Evolutionary conservation across 2,329 filamentous ascomycete genomes (phyloP).

Genomic region (Celoporthe dispersa): DNA sequence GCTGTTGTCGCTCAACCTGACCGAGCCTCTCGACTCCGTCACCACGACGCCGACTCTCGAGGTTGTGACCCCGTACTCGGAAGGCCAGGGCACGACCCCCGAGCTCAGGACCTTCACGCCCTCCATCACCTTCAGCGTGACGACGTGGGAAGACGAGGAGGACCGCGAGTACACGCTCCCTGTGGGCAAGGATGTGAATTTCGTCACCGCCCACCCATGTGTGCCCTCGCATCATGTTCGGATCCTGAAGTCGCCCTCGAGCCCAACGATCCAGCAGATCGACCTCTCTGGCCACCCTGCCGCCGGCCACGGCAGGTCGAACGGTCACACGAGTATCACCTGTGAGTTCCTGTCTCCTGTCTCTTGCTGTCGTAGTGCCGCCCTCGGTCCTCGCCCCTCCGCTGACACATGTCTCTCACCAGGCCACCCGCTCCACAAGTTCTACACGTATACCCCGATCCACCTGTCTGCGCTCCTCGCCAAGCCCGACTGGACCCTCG

Average conservation of each 20-base stretch:
- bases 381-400: neutral
- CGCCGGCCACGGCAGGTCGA: constrained; percentile 45
- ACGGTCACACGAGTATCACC: constrained; percentile 52
- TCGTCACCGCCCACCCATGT: constrained; percentile 70
- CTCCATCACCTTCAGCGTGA: constrained; percentile 46
- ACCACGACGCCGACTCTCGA: constrained; percentile 50
- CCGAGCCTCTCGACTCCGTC: constrained; percentile 48
- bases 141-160: constrained; percentile 46
- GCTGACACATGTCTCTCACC: neutral
- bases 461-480: constrained; percentile 62
- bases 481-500: constrained; percentile 50
- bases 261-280: constrained; percentile 62
- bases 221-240: constrained; percentile 60
- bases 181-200: constrained; percentile 63
- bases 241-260: constrained; percentile 63
- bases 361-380: neutral
- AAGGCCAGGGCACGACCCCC: constrained; percentile 37
- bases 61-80: constrained; percentile 42
- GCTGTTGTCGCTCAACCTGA: constrained; percentile 56
- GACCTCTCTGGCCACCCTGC: constrained; percentile 52
- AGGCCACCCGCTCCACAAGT: constrained; percentile 69
- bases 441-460: constrained; percentile 62
- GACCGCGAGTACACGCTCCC: constrained; percentile 47
- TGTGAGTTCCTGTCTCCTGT: constrained; percentile 41
- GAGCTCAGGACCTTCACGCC: constrained; percentile 46